These are phyloP conservation scores for Cymbomonas tetramitiformis DNA, from an alignment of 139 green algal species.

Conservation along the genomic window DNA sequence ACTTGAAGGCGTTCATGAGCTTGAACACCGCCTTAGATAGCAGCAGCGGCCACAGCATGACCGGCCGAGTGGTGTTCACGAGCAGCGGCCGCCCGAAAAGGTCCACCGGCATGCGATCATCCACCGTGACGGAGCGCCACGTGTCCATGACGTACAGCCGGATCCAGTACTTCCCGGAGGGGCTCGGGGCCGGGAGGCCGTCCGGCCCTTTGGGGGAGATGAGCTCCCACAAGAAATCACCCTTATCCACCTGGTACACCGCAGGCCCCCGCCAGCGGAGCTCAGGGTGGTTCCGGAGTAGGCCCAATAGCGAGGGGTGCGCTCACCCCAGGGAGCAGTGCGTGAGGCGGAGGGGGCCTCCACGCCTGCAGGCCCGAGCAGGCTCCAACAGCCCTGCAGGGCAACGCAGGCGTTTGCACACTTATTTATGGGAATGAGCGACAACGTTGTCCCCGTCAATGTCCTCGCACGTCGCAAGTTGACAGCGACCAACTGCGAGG, in stretches of 20 bases:
- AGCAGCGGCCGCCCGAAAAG: slow-evolving; percentile 48
- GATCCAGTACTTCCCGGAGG: slow-evolving; percentile 44
- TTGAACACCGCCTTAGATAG: slow-evolving; percentile 61
- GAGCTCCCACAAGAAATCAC: slow-evolving; percentile 53
- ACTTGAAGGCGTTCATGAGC: slow-evolving; percentile 36
- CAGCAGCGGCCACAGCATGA: slow-evolving; percentile 63
- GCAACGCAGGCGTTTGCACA: no score
- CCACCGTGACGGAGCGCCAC: slow-evolving; percentile 51
- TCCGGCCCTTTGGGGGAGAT: slow-evolving; percentile 51
- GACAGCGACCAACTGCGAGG: no score
- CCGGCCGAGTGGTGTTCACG: slow-evolving; percentile 38
- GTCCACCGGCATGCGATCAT: slow-evolving; percentile 62
- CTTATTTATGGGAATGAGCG: no score
- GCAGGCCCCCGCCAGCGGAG: no score
- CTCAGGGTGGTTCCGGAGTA: no score
- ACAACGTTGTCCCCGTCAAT: no score
- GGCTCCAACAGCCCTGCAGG: no score
- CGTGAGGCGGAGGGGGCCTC: no score
- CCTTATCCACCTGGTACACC: slow-evolving; percentile 32
- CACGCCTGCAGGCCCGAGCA: no score
- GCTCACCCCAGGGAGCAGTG: no score
- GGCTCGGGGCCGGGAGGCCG: slow-evolving; percentile 22
- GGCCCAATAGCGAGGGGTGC: no score
- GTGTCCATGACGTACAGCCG: slow-evolving; percentile 42
- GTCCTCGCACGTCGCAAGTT: no score